phyloP scores from a whole-genome alignment of 805 yeast species.

The Millerago galiae region DNA sequence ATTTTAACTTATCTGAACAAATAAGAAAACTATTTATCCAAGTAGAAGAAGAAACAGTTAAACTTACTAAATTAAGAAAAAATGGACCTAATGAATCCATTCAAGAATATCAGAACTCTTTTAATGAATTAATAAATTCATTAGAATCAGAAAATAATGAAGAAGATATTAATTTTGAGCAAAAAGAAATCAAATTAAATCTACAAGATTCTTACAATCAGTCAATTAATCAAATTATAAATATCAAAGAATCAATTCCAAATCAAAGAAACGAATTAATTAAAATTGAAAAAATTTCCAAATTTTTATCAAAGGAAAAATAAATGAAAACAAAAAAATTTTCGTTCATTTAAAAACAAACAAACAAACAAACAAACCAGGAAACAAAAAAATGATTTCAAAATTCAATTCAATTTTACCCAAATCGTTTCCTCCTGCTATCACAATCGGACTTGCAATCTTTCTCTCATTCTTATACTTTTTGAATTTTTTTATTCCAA shows the following conservation, averaged over 20 bases:
- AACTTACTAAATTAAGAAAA: slow-evolving; percentile 48
- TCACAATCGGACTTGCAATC: slow-evolving; percentile 53
- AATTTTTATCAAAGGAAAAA: slow-evolving; percentile 10
- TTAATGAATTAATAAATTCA: slow-evolving; percentile 22
- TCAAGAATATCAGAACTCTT: slow-evolving; percentile 31
- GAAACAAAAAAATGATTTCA: not conserved
- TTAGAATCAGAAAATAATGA: slow-evolving; percentile 1
- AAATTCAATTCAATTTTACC: not conserved
- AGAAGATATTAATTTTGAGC: slow-evolving; percentile 6
- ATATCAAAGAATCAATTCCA: slow-evolving; percentile 19
- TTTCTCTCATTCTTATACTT: slow-evolving; percentile 44
- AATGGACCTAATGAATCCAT: slow-evolving; percentile 41
- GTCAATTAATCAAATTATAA: slow-evolving; percentile 15
- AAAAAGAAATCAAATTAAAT: slow-evolving; percentile 1
- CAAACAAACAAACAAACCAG: not conserved
- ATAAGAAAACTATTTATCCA: slow-evolving; percentile 50
- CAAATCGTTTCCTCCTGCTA: slow-evolving; percentile 42
- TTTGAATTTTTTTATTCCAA: slow-evolving; percentile 24
- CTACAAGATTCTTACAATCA: slow-evolving; percentile 8
- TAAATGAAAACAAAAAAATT: not conserved
- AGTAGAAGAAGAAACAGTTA: slow-evolving; percentile 58
- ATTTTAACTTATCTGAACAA: slow-evolving; percentile 51
- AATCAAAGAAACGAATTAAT: slow-evolving; percentile 21
- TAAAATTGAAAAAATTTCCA: slow-evolving; percentile 24
- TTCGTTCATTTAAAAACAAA: not conserved